Evolutionary conservation across 495 filamentous ascomycete genomes (phyloP), one percentile per base, ranked within the genome.

Genomic region (Paragyromitra xinjiangensis): DNA sequence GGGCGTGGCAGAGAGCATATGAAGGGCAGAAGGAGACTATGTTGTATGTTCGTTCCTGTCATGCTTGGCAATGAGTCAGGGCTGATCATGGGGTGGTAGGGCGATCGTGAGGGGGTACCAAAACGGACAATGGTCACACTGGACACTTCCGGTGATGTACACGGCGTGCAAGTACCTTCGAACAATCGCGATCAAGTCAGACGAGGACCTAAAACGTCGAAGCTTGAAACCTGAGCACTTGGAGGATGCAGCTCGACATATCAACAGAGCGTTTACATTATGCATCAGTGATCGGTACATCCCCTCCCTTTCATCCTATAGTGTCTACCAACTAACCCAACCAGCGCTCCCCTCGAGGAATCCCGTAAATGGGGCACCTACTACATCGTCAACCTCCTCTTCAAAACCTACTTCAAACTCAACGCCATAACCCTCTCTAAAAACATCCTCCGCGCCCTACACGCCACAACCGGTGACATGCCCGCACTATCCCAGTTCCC

Each of bases 321-420:
- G 50, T 82, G 42, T 75, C 61, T 14, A 64, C 19, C 14, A 22
- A 34, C 37, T 42, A 55, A 65, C 45, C 12, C 0, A 3, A 71
- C 42, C 70, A 98, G 95, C 73, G 91, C 93, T 19, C 89, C 93
- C 6, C 85, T 97, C 29, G 91, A 95, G 81, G 91, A 95, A 56
- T 97, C 95, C 0, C 89, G 96, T 6, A 99, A 98, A 88, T 98
- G 96, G 96, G 96, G 93, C 0, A 90, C 95, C 53, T 99, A 98
- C 85, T 92, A 94, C 83, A 93, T 91, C 50, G 92, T 92, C 72
- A 98, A 97, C 80, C 88, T 98, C 0, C 85, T 97, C 8, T 98
- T 99, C 88, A 98, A 98, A 84, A 98, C 94, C 6, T 97, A 98
- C 82, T 99, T 98, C 88, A 96, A 93, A 87, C 86, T 99, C 64